Conservation (phyloP, 176 grass and related monocot genomes). For the Ensete glaucum region DNA sequence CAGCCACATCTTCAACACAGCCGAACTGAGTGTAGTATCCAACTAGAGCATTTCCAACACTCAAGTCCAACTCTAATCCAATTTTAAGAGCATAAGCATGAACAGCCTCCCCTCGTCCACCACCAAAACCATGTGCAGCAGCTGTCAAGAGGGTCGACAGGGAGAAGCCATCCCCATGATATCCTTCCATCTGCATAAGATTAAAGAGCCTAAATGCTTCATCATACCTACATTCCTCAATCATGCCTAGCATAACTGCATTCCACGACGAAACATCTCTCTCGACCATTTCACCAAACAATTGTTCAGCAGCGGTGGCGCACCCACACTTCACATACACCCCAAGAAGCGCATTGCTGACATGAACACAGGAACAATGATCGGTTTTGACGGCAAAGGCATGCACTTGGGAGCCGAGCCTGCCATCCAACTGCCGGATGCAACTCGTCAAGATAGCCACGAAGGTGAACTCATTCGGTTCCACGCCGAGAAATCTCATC, state of each 20-base stretch:
- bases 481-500: slow-evolving; percentile 31
- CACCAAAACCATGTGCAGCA: slow-evolving; percentile 25
- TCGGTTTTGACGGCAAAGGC: slow-evolving; percentile 37
- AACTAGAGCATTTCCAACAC: slow-evolving; percentile 52
- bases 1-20: slow-evolving; percentile 24
- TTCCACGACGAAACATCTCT: slow-evolving; percentile 67
- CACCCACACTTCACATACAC: slow-evolving; percentile 13
- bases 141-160: slow-evolving; percentile 43
- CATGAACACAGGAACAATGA: slow-evolving; percentile 22
- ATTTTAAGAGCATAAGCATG: slow-evolving; percentile 58
- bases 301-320: slow-evolving; percentile 19
- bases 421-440: slow-evolving; percentile 31
- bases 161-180: slow-evolving; percentile 31
- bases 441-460: slow-evolving; percentile 56
- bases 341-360: slow-evolving; percentile 48
- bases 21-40: slow-evolving; percentile 41
- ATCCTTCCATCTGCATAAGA: slow-evolving; percentile 31
- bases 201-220: slow-evolving; percentile 52
- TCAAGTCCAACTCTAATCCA: slow-evolving; percentile 45
- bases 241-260: slow-evolving; percentile 33
- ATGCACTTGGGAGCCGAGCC: slow-evolving; percentile 49
- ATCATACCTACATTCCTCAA: slow-evolving; percentile 44
- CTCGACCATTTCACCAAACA: slow-evolving; percentile 36
- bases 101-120: slow-evolving; percentile 28
- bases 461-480: slow-evolving; percentile 48